These are phyloP conservation scores for Daldinia sp. DNA, from an alignment of 2,329 filamentous ascomycete species.

Conservation along the genomic window DNA sequence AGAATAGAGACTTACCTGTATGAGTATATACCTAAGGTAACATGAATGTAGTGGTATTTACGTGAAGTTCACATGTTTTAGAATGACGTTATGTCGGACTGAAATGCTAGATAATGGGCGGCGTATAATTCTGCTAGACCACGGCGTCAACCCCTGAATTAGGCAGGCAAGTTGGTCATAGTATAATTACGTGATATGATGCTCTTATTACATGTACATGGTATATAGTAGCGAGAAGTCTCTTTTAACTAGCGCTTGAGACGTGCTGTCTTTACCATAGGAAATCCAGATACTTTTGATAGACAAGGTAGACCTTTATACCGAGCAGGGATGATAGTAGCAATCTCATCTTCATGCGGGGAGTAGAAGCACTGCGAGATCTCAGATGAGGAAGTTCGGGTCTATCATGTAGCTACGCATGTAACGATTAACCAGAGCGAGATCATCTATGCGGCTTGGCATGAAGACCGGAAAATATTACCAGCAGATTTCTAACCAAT, in stretches of 20 bases:
- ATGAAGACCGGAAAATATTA: constrained; percentile 21
- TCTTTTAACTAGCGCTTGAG: not conserved
- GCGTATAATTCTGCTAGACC: not conserved
- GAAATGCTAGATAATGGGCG: not conserved
- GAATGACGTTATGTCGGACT: not conserved
- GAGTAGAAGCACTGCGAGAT: constrained; percentile 23
- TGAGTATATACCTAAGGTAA: not conserved
- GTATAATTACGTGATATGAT: constrained; percentile 6
- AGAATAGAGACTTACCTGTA: not conserved
- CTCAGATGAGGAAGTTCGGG: constrained; percentile 30
- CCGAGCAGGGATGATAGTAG: constrained; percentile 21
- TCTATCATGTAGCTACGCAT: constrained; percentile 13
- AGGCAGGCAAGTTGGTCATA: not conserved
- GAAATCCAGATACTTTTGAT: not conserved
- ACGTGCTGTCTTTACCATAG: constrained; percentile 13
- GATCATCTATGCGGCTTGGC: constrained; percentile 24
- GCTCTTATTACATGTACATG: constrained; percentile 2
- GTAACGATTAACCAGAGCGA: constrained; percentile 14
- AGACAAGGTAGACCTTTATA: constrained; percentile 37
- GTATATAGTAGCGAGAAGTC: not conserved
- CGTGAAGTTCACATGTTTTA: not conserved
- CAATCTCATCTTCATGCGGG: constrained; percentile 19
- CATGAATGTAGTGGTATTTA: not conserved
- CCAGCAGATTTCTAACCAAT: constrained; percentile 19
- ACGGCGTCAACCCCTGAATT: not conserved